Percentiles rank a stretch among this genome's conserved stretches.
These are phyloP conservation scores for Phytophthora meadii DNA, from an alignment of 352 stramenopile genomes.

Conservation along the genomic window DNA sequence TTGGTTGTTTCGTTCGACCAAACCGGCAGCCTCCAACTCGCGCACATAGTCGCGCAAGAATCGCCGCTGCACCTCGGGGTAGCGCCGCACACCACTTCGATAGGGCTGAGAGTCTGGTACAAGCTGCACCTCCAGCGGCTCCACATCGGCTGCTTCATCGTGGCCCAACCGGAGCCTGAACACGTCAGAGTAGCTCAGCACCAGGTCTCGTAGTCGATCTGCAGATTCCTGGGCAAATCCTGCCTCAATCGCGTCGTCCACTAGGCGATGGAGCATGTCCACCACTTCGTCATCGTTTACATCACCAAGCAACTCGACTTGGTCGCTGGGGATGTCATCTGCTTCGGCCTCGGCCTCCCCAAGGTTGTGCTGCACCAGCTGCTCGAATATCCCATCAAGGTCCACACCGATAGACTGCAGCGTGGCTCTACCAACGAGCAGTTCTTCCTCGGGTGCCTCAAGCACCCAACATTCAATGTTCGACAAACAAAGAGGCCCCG, in stretches of 20 bases:
- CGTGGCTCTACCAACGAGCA: background rate
- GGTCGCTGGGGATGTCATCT: constrained; percentile 6
- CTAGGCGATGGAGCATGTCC: background rate
- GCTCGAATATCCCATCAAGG: constrained; percentile 14
- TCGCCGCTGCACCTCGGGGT: constrained; percentile 2
- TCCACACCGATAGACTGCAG: constrained; percentile 18
- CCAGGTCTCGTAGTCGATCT: background rate
- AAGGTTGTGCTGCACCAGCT: constrained; percentile 14
- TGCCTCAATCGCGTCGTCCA: constrained; percentile 9
- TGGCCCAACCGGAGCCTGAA: constrained; percentile 2
- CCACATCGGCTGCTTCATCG: constrained; percentile 8
- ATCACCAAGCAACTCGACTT: constrained; percentile 8
- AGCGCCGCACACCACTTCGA: constrained; percentile 10
- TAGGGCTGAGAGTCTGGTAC: background rate
- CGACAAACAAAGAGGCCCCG: background rate
- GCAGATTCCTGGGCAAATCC: background rate
- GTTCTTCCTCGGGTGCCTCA: constrained; percentile 6
- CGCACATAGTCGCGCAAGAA: constrained; percentile 13
- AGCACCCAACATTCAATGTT: constrained; percentile 21
- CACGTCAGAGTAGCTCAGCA: constrained; percentile 3
- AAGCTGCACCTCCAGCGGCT: constrained; percentile 12
- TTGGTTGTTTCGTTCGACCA: constrained; percentile 7
- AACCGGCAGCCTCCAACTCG: background rate
- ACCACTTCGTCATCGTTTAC: background rate
- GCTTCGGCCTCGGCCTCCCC: constrained; percentile 2